These are phyloP conservation scores for Ensete glaucum DNA, from an alignment of 176 grass and related monocot genomes.

Conservation along the genomic window DNA sequence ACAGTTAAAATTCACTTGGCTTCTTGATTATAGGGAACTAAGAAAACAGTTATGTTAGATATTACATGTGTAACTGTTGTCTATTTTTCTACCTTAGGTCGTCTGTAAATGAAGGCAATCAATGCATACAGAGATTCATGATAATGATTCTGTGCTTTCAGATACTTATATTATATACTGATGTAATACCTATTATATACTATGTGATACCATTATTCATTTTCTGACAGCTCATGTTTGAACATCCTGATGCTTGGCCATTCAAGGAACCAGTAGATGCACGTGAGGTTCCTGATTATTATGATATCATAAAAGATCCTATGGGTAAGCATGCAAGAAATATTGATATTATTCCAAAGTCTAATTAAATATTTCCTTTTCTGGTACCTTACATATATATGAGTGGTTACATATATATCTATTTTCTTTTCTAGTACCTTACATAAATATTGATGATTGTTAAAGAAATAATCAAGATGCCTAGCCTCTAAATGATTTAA, in stretches of 20 bases:
- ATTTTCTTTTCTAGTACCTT: background rate
- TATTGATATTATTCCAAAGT: background rate
- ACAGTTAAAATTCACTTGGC: no score
- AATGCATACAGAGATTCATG: no score
- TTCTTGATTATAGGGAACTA: no score
- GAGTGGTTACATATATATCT: no score
- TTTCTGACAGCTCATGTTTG: conserved; percentile 59
- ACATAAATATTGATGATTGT: no score
- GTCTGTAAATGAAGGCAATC: no score
- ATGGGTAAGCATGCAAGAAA: conserved; percentile 50
- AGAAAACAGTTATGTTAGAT: no score
- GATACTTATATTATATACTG: no score
- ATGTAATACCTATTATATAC: background rate
- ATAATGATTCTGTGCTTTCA: no score
- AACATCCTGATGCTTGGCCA: conserved; percentile 98
- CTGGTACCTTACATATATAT: background rate
- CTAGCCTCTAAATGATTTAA: background rate
- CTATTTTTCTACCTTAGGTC: background rate
- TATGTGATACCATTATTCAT: background rate
- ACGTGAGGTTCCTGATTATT: conserved; percentile 94
- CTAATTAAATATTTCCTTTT: no score
- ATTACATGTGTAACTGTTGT: background rate
- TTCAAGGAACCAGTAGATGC: conserved; percentile 95
- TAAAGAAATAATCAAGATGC: background rate
- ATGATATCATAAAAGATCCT: conserved; percentile 97